Base-by-base conservation (phyloP, 257 asterid species). In the Schizonepeta tenuifolia region DNA sequence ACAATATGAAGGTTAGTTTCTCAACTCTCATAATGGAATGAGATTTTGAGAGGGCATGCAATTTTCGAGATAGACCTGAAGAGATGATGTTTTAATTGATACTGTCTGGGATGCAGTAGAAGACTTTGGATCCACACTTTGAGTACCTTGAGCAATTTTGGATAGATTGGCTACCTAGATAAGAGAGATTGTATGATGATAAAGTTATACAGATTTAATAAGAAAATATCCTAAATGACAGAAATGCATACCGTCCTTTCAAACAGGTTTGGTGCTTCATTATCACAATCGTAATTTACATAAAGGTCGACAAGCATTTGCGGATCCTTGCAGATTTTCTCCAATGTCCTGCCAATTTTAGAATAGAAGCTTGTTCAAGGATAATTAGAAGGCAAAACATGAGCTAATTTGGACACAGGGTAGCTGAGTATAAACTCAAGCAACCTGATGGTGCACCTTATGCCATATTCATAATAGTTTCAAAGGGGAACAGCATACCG, bases 241-340 rank as follows among this genome's bases (percentile, higher is more conserved):
- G 59, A 70, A 68, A 63, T 55, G 67, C 86, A 69, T 74, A 95
- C 99, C 97, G 88, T 92, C 75, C 82, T 87, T 72, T 90, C 99
- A 84, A 92, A 95, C 73, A 95, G 82, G 82, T 92, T 92, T 53
- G 98, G 96, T 63, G 96, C 96, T 73, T 90, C 87, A 80, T 78
- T 91, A 86, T 90, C 99, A 85, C 99, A 95, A 77, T 95, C 99
- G 81, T 90, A 95, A 81, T 95, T 95, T 82, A 95, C 82, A 67
- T 86, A 95, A 67, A 95, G 86, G 84, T 92, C 98, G 50, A 95
- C 92, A 81, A 92, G 93, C 96, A 87, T 81, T 85, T 95, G 97
- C 71, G 99, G 86, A 80, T 90, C 93, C 87, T 86, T 92, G 89
- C 96, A 88, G 58, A 83, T 86, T 79, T 87, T 95, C 90, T 95